These are phyloP conservation scores for Rhazya stricta DNA, from an alignment of 257 asterid species.

Conservation along the genomic window DNA sequence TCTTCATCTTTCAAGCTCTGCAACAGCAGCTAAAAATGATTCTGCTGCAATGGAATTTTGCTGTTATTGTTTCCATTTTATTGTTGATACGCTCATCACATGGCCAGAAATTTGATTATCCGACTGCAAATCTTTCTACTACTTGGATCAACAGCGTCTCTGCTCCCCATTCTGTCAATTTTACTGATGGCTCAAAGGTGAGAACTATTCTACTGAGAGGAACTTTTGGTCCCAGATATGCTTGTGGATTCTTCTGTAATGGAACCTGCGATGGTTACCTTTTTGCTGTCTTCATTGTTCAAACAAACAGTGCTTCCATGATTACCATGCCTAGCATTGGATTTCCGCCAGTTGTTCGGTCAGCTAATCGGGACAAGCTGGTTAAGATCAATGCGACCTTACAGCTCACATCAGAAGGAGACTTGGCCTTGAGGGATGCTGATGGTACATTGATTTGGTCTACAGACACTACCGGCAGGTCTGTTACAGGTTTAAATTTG, in stretches of 20 bases:
- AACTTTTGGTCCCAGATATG: slow-evolving; percentile 35
- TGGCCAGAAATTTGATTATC: slow-evolving; percentile 42
- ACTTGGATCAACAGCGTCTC: slow-evolving; percentile 38
- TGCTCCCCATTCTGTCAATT: slow-evolving; percentile 27
- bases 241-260: slow-evolving; percentile 46
- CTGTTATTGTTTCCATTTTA: neutral
- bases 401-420: slow-evolving; percentile 33
- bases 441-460: slow-evolving; percentile 47
- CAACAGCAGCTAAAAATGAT: slow-evolving; percentile 14
- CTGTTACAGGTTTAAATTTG: slow-evolving; percentile 33
- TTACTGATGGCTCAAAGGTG: slow-evolving; percentile 29
- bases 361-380: slow-evolving; percentile 38
- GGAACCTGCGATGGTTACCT: slow-evolving; percentile 32
- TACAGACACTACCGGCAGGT: slow-evolving; percentile 32
- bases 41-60: neutral
- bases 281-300: slow-evolving; percentile 40
- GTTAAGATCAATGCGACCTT: slow-evolving; percentile 36
- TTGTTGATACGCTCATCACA: slow-evolving; percentile 1
- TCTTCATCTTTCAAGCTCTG: neutral
- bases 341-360: slow-evolving; percentile 49
- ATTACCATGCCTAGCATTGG: slow-evolving; percentile 24
- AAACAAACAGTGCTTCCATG: slow-evolving; percentile 22
- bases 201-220: slow-evolving; percentile 40
- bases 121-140: slow-evolving; percentile 40
- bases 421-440: slow-evolving; percentile 31